Evolutionary conservation across 2,329 filamentous ascomycete species (phyloP), one percentile per base, ranked within the genome.

Genomic region (Chaetomiaceae sp.): DNA sequence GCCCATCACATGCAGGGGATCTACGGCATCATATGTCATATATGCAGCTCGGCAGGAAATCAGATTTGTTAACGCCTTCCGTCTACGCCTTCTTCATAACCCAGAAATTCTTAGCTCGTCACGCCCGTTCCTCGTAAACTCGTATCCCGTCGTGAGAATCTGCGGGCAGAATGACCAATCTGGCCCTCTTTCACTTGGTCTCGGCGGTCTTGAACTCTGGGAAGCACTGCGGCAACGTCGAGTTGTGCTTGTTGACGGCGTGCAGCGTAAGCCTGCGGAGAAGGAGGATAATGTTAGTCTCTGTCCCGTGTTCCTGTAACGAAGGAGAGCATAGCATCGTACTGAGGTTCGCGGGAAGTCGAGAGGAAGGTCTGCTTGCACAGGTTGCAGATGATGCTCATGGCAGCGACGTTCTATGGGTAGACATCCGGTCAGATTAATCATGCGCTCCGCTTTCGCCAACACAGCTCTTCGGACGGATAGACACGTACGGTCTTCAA

Each of bases 321-420:
- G 43, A 38, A 20, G 27, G 9, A 34, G 16, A 16, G 18, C 5
- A 44, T n/a, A 21, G 29, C 6, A 21, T 73, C 80, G 61, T 75
- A 85, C 81, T 86, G 83, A 64, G 85, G 85, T 57, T 79, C 82
- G 66, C 86, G 85, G 56, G 85, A 86, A 32, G 87, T 91, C 75
- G 86, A 85, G 62, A 90, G 79, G 74, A 91, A 90, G 27, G 86
- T 87, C 62, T 85, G 80, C 72, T 84, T 87, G 85, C 87, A 91
- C 65, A 83, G 76, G 61, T 80, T 73, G 78, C 87, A 91, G 71
- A 89, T 85, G 70, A 90, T 88, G 66, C 80, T 84, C 75, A 84
- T 87, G 55, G 87, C 87, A 62, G 84, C 76, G 62, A 80, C 76
- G 74, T 90, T 90, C 85, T 88, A 61, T 55, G 40, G 6, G 36